Conservation (phyloP, 495 filamentous ascomycete species). For the Acidiella bohemica region DNA sequence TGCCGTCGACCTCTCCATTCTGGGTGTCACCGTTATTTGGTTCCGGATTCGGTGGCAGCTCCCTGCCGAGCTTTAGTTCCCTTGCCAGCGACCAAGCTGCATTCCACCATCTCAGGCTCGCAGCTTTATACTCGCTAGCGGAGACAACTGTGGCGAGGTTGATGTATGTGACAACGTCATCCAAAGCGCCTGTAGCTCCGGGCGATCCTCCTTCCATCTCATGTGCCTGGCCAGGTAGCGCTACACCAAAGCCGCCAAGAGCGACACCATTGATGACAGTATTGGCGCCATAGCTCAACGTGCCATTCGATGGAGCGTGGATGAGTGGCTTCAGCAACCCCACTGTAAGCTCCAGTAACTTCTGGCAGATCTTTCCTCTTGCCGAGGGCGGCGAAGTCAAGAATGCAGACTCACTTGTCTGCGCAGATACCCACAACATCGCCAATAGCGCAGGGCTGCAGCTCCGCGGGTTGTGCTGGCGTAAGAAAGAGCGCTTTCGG, state of each 20-base stretch:
- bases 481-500: conserved; percentile 79
- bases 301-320: conserved; percentile 56
- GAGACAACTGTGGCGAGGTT: conserved; percentile 90
- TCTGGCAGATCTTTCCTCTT: conserved; percentile 77
- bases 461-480: conserved; percentile 64
- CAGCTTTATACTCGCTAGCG: conserved; percentile 87
- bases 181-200: conserved; percentile 66
- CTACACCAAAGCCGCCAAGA: conserved; percentile 43
- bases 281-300: conserved; percentile 48
- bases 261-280: conserved; percentile 68
- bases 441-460: conserved; percentile 81
- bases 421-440: conserved; percentile 88
- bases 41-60: conserved; percentile 49
- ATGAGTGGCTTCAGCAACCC: conserved; percentile 80
- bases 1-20: conserved; percentile 43
- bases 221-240: conserved; percentile 53
- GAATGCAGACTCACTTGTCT: conserved; percentile 88
- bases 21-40: conserved; percentile 28
- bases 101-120: conserved; percentile 92
- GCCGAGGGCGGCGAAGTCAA: conserved; percentile 77
- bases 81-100: conserved; percentile 83
- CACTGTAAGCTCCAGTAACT: conserved; percentile 76
- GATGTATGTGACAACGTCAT: conserved; percentile 87
- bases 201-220: conserved; percentile 54
- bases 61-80: conserved; percentile 77